A percentile compares a stretch with the other conserved stretches of the same genome.
Evolutionary conservation across 768 basidiomycete species (phyloP).

Genomic region (Tylopilus vinaceipallidus): DNA sequence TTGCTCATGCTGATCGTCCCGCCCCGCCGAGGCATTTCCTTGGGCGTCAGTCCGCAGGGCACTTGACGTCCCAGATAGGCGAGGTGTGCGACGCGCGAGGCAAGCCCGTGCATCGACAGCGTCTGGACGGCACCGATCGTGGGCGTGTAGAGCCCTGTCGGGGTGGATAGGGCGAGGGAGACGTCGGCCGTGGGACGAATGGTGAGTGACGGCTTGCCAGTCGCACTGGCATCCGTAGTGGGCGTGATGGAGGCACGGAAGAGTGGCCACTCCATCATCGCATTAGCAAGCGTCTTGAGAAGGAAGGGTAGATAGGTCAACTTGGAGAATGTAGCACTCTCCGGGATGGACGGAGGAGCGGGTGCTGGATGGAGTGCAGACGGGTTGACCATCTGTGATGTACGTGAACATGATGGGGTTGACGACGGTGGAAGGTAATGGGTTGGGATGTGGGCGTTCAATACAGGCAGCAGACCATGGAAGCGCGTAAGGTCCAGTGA

Average conservation of each 20-base stretch:
- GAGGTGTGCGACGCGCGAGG: constrained; percentile 59
- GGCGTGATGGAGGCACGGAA: constrained; percentile 74
- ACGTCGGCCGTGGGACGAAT: constrained; percentile 77
- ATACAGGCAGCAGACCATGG: constrained; percentile 55
- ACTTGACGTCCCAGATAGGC: constrained; percentile 63
- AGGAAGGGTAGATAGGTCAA: constrained; percentile 84
- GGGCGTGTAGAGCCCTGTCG: constrained; percentile 82
- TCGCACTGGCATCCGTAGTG: constrained; percentile 8
- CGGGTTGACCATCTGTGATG: constrained; percentile 35
- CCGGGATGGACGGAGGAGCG: constrained; percentile 42
- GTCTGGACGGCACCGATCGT: constrained; percentile 57
- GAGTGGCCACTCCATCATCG: constrained; percentile 84
- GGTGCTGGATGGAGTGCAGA: constrained; percentile 40
- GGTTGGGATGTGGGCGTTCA: constrained; percentile 69
- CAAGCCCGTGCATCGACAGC: constrained; percentile 57
- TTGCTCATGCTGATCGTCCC: constrained; percentile 83
- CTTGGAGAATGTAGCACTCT: constrained; percentile 54
- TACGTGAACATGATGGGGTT: constrained; percentile 27
- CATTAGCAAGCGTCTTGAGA: constrained; percentile 74
- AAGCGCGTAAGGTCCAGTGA: constrained; percentile 73
- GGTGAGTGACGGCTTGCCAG: constrained; percentile 61
- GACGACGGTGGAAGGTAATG: constrained; percentile 47
- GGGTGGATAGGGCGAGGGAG: constrained; percentile 72
- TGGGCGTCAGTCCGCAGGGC: constrained; percentile 60
- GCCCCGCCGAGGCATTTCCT: constrained; percentile 72